Base-by-base conservation (phyloP, 257 asterid genomes). In the Jaltomata sinuosa region DNA sequence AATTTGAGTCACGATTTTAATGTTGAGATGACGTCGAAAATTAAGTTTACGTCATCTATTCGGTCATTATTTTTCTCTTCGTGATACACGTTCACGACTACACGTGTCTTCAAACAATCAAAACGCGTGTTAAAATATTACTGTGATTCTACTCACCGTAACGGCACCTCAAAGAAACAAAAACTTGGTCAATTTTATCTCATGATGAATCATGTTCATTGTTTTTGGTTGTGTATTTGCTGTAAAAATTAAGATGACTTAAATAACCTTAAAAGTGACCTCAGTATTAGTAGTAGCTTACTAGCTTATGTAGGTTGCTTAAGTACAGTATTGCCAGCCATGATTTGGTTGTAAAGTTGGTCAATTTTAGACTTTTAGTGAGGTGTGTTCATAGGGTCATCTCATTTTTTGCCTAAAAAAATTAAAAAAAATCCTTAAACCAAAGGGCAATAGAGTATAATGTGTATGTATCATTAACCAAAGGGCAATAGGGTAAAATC, bases 401-500 rank as follows among this genome's bases (percentile, higher is more conserved):
- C 2, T 71, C 31, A 71, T 15, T 71, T 69, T 27, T 38, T 16
- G 49, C 19, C 84, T 65, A 36, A 19, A 31, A 14, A n/a, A n/a
- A n/a, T n/a, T n/a, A n/a, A n/a, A n/a, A n/a, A n/a, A n/a, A n/a
- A n/a, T n/a, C n/a, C n/a, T n/a, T n/a, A n/a, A n/a, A n/a, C n/a
- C n/a, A n/a, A 29, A 47, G 61, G 81, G 47, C 16, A 47, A 47
- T 19, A n/a, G n/a, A n/a, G n/a, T 47, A 36, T 49, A 16, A 27
- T 27, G 45, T 77, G 81, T 27, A 29, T 4, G 64, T 3, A n/a
- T 22, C 25, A 36, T 72, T 82, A 47, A 29, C 32, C 11, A 14
- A 71, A 79, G 88, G 88, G 32, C 2, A 83, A 52, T 83, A 22
- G 5, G 12, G 85, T 83, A 83, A 83, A n/a, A 67, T 79, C 59